Evolutionary conservation across 2,329 filamentous ascomycete genomes (phyloP).

Genomic region (Cladophialophora exuberans): DNA sequence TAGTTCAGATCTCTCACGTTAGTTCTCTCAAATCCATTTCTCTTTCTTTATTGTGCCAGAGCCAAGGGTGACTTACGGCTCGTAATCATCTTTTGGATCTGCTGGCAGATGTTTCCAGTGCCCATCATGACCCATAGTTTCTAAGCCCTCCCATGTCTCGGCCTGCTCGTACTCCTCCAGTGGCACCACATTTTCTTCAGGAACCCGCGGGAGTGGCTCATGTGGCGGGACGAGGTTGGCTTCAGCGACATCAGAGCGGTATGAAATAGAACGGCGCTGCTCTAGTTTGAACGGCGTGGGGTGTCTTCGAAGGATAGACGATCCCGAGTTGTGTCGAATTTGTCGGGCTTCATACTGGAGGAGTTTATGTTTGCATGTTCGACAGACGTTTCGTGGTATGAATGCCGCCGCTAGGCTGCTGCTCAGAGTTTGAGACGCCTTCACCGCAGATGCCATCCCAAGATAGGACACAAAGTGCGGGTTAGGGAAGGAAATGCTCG

Average conservation of each 20-base stretch:
- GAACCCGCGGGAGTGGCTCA: neutral
- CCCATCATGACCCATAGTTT: conserved; percentile 56
- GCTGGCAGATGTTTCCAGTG: conserved; percentile 44
- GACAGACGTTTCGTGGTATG: conserved; percentile 21
- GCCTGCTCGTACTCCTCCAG: conserved; percentile 22
- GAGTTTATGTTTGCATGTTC: conserved; percentile 19
- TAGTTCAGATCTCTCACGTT: conserved; percentile 42
- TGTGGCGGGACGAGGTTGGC: neutral
- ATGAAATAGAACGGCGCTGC: conserved; percentile 1
- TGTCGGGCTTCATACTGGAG: conserved; percentile 14
- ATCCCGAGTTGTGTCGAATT: conserved; percentile 18
- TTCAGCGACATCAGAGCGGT: neutral
- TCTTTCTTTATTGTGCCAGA: neutral
- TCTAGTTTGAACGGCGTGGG: neutral
- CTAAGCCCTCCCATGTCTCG: conserved; percentile 55
- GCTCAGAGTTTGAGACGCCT: conserved; percentile 14
- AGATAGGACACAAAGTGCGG: too few species aligned
- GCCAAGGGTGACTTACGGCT: conserved; percentile 42
- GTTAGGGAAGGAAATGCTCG: too few species aligned
- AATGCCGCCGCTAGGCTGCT: conserved; percentile 6
- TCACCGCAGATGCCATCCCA: conserved; percentile 18
- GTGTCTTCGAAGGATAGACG: neutral
- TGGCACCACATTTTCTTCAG: neutral
- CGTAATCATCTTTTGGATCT: conserved; percentile 43
- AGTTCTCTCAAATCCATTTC: conserved; percentile 39